phyloP scores from a whole-genome alignment of 1,284 basidiomycete genomes.

The Papiliotrema terrestris region DNA sequence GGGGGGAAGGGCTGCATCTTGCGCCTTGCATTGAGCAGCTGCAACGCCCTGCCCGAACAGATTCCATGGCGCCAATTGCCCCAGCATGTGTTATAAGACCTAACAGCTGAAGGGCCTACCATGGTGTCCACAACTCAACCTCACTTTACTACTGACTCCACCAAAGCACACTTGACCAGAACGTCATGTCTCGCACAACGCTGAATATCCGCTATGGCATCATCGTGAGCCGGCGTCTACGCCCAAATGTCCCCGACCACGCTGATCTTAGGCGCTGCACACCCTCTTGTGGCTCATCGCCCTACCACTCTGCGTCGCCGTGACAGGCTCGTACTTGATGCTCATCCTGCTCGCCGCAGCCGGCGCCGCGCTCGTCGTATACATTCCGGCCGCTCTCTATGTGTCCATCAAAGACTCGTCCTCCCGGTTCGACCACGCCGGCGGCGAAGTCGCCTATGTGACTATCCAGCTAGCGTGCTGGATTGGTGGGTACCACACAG shows the following conservation, averaged over 20 bases:
- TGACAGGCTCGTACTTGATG: conserved; percentile 2
- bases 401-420: conserved; percentile 5
- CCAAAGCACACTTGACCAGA: no score
- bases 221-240: neutral
- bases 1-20: neutral
- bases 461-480: conserved; percentile 3
- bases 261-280: neutral
- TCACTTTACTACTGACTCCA: no score
- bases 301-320: conserved; percentile 1
- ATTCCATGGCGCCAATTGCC: no score
- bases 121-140: no score
- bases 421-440: conserved; percentile 6
- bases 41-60: no score
- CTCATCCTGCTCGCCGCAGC: neutral
- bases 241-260: neutral
- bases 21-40: no score
- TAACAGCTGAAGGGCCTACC: no score
- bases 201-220: neutral
- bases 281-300: conserved; percentile 3
- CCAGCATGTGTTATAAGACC: no score
- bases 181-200: no score
- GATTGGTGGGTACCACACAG: conserved; percentile 6
- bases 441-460: conserved; percentile 12
- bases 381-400: conserved; percentile 8
- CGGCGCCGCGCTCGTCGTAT: conserved; percentile 6